These are phyloP conservation scores for Syzygium aqueum DNA, from an alignment of 345 rosid species.

Conservation along the genomic window DNA sequence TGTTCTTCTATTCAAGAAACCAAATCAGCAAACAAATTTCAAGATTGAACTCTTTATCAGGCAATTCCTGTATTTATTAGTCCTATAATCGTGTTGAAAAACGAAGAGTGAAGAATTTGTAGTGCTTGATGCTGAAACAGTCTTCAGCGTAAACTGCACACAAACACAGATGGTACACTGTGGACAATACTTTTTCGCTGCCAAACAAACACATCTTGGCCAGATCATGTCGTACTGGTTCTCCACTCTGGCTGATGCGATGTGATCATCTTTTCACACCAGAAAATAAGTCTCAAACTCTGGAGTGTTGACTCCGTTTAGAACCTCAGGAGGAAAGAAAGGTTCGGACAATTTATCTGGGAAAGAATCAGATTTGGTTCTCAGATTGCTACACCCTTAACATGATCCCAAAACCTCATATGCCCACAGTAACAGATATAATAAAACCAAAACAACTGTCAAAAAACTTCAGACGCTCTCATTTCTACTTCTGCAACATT, in stretches of 20 bases:
- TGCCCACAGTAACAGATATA: not conserved
- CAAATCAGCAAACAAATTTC: not conserved
- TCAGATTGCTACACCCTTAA: not conserved
- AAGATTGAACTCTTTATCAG: not conserved
- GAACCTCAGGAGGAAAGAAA: not conserved
- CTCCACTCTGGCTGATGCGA: not conserved
- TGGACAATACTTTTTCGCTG: not conserved
- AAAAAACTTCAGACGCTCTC: not conserved
- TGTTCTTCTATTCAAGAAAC: not conserved
- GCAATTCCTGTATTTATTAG: not conserved
- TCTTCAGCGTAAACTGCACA: not conserved
- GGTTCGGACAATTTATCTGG: not conserved
- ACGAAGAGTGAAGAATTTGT: not conserved
- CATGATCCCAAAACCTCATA: not conserved
- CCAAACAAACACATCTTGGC: not conserved
- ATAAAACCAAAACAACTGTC: not conserved
- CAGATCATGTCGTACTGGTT: not conserved
- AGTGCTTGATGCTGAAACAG: not conserved
- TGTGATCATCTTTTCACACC: not conserved
- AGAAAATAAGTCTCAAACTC: not conserved
- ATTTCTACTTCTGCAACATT: not conserved
- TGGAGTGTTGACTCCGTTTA: not conserved
- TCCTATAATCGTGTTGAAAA: not conserved
- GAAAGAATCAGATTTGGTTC: not conserved
- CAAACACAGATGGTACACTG: not conserved